Evolutionary conservation across 768 basidiomycete species (phyloP).

Genomic region (Suillus occidentalis): DNA sequence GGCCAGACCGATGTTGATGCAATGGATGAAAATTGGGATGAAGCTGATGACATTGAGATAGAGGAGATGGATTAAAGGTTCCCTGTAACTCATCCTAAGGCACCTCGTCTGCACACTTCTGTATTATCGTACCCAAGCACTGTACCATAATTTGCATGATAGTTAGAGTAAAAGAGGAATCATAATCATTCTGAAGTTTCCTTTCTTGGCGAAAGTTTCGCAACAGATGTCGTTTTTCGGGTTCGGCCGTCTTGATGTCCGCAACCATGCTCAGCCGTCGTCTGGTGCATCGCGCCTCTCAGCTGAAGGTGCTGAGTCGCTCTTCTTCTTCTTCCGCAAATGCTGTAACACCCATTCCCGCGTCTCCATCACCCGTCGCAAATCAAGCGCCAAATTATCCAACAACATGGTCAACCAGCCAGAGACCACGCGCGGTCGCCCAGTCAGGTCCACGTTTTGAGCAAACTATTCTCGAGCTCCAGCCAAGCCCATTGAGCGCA

Average conservation of each 20-base stretch:
- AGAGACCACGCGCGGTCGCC: slow-evolving; percentile 64
- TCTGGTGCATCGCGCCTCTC: slow-evolving; percentile 20
- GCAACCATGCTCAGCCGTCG: slow-evolving; percentile 30
- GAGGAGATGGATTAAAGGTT: slow-evolving; percentile 59
- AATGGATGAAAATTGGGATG: slow-evolving; percentile 58
- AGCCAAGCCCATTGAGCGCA: slow-evolving; percentile 87
- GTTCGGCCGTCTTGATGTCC: slow-evolving; percentile 8
- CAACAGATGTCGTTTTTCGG: neutral
- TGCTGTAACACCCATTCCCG: slow-evolving; percentile 13
- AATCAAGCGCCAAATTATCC: slow-evolving; percentile 84
- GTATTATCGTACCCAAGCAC: neutral
- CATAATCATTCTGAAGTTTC: slow-evolving; percentile 11
- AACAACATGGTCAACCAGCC: slow-evolving; percentile 82
- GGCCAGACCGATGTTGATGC: slow-evolving; percentile 43
- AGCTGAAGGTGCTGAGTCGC: slow-evolving; percentile 16
- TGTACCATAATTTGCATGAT: neutral
- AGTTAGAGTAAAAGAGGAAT: neutral
- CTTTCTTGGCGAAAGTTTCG: slow-evolving; percentile 13
- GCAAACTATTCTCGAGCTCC: slow-evolving; percentile 83
- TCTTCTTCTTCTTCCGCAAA: slow-evolving; percentile 22
- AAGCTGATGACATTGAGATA: slow-evolving; percentile 51
- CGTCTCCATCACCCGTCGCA: slow-evolving; percentile 33
- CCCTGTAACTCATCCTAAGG: slow-evolving; percentile 10
- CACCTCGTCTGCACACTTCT: neutral
- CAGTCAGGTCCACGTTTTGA: slow-evolving; percentile 82